Evolutionary conservation across 345 rosid genomes (phyloP).

Genomic region (Streptanthus diversifolius): DNA sequence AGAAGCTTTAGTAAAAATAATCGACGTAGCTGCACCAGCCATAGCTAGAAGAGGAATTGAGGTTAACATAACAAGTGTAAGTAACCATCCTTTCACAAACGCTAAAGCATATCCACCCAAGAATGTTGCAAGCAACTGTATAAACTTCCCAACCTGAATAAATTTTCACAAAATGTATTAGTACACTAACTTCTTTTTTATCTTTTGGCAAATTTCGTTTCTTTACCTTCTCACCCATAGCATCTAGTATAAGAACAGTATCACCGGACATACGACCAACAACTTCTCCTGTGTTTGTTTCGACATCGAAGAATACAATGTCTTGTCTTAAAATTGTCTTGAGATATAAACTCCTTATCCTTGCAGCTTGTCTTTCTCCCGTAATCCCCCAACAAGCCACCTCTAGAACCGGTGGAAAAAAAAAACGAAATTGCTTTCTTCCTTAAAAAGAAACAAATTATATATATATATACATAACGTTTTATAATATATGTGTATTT

Average conservation of each 20-base stretch:
- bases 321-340: constrained; percentile 71
- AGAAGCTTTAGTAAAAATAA: constrained; percentile 49
- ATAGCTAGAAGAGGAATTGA: constrained; percentile 57
- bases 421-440: neutral
- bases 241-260: constrained; percentile 78
- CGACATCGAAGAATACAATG: constrained; percentile 61
- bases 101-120: constrained; percentile 63
- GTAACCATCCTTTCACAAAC: constrained; percentile 73
- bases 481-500: neutral
- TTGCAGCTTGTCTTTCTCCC: constrained; percentile 73
- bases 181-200: neutral
- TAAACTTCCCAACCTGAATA: constrained; percentile 84
- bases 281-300: constrained; percentile 79
- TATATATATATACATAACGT: neutral
- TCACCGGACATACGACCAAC: constrained; percentile 87
- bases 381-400: constrained; percentile 78
- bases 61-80: constrained; percentile 59
- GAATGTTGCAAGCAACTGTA: constrained; percentile 59
- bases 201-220: neutral
- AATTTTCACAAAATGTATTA: too few species aligned
- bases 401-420: constrained; percentile 42
- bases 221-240: constrained; percentile 83
- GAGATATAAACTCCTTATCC: constrained; percentile 58
- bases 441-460: neutral
- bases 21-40: constrained; percentile 51